Percentiles rank a stretch among this genome's conserved stretches.
These are phyloP conservation scores for Phytophthora megakarya DNA, from an alignment of 352 stramenopile species.

Conservation along the genomic window DNA sequence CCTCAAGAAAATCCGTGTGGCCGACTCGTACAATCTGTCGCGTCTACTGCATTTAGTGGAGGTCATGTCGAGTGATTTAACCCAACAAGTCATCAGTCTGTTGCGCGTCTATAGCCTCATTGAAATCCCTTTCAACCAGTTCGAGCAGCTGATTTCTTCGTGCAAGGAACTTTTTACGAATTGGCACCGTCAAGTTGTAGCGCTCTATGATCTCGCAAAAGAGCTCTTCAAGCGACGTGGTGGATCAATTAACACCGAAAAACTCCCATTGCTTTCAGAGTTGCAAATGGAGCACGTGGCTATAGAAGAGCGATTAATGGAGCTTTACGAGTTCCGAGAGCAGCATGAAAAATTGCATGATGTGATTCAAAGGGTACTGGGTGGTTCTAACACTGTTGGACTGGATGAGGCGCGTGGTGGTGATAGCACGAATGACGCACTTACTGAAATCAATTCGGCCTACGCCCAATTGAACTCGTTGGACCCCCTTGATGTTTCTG, in stretches of 20 bases:
- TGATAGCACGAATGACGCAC: constrained; percentile 81
- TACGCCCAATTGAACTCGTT: constrained; percentile 84
- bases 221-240: constrained; percentile 86
- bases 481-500: constrained; percentile 87
- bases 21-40: constrained; percentile 88
- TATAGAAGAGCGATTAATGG: constrained; percentile 87
- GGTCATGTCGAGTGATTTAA: constrained; percentile 87
- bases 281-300: constrained; percentile 85
- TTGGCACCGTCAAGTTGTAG: constrained; percentile 82
- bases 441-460: constrained; percentile 88
- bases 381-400: constrained; percentile 41
- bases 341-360: constrained; percentile 91
- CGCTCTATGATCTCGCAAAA: constrained; percentile 88
- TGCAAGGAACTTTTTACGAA: constrained; percentile 88
- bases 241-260: constrained; percentile 81
- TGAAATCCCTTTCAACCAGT: constrained; percentile 85
- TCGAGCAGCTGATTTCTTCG: constrained; percentile 72
- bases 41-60: constrained; percentile 82
- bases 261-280: constrained; percentile 77
- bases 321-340: constrained; percentile 91
- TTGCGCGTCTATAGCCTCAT: constrained; percentile 85
- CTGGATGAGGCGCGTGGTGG: constrained; percentile 45
- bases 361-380: constrained; percentile 88
- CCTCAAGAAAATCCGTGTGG: constrained; percentile 90
- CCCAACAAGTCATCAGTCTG: constrained; percentile 80